Evolutionary conservation across 495 filamentous ascomycete genomes (phyloP), one percentile per base, ranked within the genome.

Genomic region (Penicillium dipodomyicola): DNA sequence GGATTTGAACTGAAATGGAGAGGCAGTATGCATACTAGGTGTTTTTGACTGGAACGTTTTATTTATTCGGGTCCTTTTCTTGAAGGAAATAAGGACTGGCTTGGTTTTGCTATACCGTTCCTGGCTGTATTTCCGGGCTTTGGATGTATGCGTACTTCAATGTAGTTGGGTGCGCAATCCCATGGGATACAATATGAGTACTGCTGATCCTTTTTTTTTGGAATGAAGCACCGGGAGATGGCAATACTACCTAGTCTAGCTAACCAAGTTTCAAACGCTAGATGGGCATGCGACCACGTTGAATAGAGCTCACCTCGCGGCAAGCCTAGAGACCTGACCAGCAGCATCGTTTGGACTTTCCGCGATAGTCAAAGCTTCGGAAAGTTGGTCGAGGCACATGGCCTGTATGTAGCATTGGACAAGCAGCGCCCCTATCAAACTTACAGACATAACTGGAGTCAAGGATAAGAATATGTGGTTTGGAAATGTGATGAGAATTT

Each of bases 1-100:
- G 22, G 33, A 25, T 39, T 39, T 46, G 49, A 17, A 5, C 35
- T 52, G 3, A 2, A 39, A 10, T 46, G 20, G 20, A 4, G 20
- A 47, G 29, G 4, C 12, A 14, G 32, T 14, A 17, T 40, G 32
- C 49, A 58, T 46, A 37, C 25, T 48, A n/a, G 57, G 32, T 42
- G 40, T 52, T 23, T 33, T 29, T 17, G 46, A 29, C 27, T 17
- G 12, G 23, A 20, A 32, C n/a, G 29, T 47, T 30, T 39, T 40
- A 30, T 27, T 19, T 43, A 19, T 51, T 23, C 6, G 8, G 23
- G 4, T 15, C 23, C 3, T 44, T 23, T 25, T 6, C 5, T 10
- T 20, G 22, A 43, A 43, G 11, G 20, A 23, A 4, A 14, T 15
- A 39, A 39, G 15, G 10, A 43, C 11, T 43, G 20, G 17, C 41